A percentile compares a stretch with the other conserved stretches of the same genome.
Evolutionary conservation across 345 rosid genomes (phyloP).

Genomic region (Hirschfeldia incana): DNA sequence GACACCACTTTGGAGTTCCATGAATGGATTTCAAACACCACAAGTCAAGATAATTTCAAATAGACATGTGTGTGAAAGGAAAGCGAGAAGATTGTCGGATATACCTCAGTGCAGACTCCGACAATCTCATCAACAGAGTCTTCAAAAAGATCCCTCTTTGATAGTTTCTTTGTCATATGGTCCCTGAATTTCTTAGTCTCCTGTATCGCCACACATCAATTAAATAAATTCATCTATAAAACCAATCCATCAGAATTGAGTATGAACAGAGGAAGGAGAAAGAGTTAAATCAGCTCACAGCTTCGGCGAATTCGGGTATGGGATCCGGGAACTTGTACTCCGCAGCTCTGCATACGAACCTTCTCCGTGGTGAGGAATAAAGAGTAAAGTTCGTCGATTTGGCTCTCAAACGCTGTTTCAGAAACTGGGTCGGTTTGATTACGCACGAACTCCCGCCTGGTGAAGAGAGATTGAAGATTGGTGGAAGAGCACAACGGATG

Average conservation of each 20-base stretch:
- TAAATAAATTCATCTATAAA: not conserved
- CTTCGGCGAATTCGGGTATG: constrained; percentile 84
- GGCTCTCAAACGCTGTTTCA: constrained; percentile 20
- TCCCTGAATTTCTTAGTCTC: constrained; percentile 79
- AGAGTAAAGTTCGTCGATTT: constrained; percentile 18
- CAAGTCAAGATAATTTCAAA: not conserved
- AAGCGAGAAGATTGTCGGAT: not conserved
- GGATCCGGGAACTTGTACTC: constrained; percentile 88
- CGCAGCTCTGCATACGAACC: constrained; percentile 56
- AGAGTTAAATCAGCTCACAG: constrained; percentile 45
- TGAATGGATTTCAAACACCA: not conserved
- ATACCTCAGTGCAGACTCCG: constrained; percentile 81
- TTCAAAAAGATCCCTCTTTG: constrained; percentile 64
- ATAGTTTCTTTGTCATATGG: constrained; percentile 60
- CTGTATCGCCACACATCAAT: constrained; percentile 39
- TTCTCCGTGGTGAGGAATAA: constrained; percentile 25
- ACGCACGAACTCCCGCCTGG: not conserved
- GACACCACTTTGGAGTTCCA: not conserved
- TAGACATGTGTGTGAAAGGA: not conserved
- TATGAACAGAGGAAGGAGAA: not conserved
- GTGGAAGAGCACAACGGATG: constrained; percentile 16
- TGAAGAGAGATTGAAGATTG: constrained; percentile 24
- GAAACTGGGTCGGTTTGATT: constrained; percentile 20
- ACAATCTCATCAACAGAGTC: constrained; percentile 70
- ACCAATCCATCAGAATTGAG: not conserved